Conservation (phyloP, 1,284 basidiomycete species). For the Tausonia pullulans region DNA sequence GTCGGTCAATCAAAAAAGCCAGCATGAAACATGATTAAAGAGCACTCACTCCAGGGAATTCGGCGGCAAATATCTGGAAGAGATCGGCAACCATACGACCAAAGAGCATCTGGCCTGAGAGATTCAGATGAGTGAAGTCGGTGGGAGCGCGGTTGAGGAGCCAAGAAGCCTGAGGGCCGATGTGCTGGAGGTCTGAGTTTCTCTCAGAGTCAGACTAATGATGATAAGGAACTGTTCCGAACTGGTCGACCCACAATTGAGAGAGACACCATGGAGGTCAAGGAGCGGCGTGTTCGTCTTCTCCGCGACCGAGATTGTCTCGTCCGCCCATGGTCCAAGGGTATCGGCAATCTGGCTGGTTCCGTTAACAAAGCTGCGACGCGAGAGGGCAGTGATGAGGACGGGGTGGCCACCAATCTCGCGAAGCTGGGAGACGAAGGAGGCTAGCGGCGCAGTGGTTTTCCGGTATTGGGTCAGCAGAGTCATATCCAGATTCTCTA, state of each 20-base stretch:
- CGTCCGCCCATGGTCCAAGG: slow-evolving; percentile 39
- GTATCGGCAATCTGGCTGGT: slow-evolving; percentile 32
- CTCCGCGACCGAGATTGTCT: slow-evolving; percentile 35
- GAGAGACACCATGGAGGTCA: slow-evolving; percentile 38
- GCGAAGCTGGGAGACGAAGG: slow-evolving; percentile 37
- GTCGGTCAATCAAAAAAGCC: background rate
- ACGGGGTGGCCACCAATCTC: slow-evolving; percentile 37
- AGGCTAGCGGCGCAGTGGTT: slow-evolving; percentile 14
- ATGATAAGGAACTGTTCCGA: too few relatives aligned
- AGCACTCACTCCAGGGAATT: background rate
- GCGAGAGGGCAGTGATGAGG: slow-evolving; percentile 38
- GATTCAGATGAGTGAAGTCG: slow-evolving; percentile 34
- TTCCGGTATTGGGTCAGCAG: too few relatives aligned
- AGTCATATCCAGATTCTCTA: too few relatives aligned
- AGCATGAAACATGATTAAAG: too few relatives aligned
- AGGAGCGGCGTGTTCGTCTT: slow-evolving; percentile 36
- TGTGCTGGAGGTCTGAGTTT: slow-evolving; percentile 30
- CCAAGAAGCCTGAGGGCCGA: slow-evolving; percentile 38
- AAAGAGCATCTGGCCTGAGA: slow-evolving; percentile 20
- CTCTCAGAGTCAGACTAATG: too few relatives aligned
- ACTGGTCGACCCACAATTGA: slow-evolving; percentile 23
- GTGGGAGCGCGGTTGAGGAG: slow-evolving; percentile 36
- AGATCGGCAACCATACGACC: slow-evolving; percentile 11
- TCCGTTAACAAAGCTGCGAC: slow-evolving; percentile 37
- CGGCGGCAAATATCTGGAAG: slow-evolving; percentile 1